Conservation (phyloP, 805 yeast species). For the Wickerhamomyces subpelliculosus region DNA sequence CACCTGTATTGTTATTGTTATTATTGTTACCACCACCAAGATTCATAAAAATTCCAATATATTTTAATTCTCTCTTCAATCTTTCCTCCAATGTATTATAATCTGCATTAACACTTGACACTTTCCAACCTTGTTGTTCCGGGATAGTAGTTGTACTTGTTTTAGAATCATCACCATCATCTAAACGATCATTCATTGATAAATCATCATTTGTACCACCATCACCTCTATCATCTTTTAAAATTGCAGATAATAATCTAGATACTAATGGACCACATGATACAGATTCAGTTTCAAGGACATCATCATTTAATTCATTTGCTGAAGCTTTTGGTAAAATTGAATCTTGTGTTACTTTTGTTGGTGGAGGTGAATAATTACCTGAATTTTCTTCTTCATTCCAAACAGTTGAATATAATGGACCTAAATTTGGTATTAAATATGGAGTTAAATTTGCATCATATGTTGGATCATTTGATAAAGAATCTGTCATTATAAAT, state of each 20-base stretch:
- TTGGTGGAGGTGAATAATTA: slow-evolving; percentile 43
- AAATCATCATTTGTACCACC: slow-evolving; percentile 9
- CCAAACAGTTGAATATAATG: slow-evolving; percentile 79
- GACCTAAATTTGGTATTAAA: slow-evolving; percentile 80
- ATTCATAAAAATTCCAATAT: slow-evolving; percentile 84
- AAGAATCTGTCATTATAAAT: slow-evolving; percentile 44
- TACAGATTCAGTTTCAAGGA: slow-evolving; percentile 62
- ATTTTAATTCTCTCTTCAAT: slow-evolving; percentile 77
- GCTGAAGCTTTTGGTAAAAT: slow-evolving; percentile 52
- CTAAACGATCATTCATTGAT: slow-evolving; percentile 20
- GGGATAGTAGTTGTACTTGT: slow-evolving; percentile 24
- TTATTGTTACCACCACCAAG: slow-evolving; percentile 15
- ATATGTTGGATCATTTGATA: slow-evolving; percentile 37
- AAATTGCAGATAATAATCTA: slow-evolving; percentile 73
- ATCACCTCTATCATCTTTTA: slow-evolving; percentile 33
- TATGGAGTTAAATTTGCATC: slow-evolving; percentile 70
- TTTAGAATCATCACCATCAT: slow-evolving; percentile 17
- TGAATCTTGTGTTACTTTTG: slow-evolving; percentile 33
- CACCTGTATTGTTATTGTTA: slow-evolving; percentile 20
- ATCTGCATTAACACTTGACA: slow-evolving; percentile 44
- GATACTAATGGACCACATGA: slow-evolving; percentile 91
- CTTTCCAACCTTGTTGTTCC: slow-evolving; percentile 42
- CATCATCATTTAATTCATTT: slow-evolving; percentile 50
- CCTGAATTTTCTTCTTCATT: slow-evolving; percentile 64
- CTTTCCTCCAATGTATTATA: slow-evolving; percentile 83